Percentiles rank a stretch among this genome's conserved stretches.
Evolutionary conservation across 495 filamentous ascomycete genomes (phyloP).

Genomic region (Penicillium maclennaniae): DNA sequence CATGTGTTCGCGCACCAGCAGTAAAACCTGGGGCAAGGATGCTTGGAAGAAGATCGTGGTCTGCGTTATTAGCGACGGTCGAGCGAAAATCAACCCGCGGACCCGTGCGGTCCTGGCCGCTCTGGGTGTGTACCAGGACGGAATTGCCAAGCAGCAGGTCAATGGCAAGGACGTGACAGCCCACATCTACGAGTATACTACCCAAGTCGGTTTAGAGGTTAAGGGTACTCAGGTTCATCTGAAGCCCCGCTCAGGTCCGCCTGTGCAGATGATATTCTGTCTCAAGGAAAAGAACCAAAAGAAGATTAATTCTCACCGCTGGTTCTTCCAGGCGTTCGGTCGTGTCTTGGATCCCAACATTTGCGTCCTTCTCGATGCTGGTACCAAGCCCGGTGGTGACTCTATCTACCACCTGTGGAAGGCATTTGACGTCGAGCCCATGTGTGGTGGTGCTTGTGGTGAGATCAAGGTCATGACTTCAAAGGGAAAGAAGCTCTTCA

Average conservation of each 20-base stretch:
- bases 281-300: slow-evolving; percentile 99
- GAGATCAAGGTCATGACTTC: slow-evolving; percentile 99
- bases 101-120: slow-evolving; percentile 86
- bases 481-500: slow-evolving; percentile 85
- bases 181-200: slow-evolving; percentile 99
- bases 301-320: slow-evolving; percentile 99
- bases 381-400: slow-evolving; percentile 86
- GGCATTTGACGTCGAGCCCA: slow-evolving; percentile 95
- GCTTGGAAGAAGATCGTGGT: slow-evolving; percentile 99
- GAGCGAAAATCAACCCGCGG: slow-evolving; percentile 94
- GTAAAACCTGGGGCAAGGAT: slow-evolving; percentile 97
- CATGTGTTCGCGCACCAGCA: slow-evolving; percentile 86
- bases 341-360: slow-evolving; percentile 91
- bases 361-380: slow-evolving; percentile 93
- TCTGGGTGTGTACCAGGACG: slow-evolving; percentile 96
- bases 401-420: slow-evolving; percentile 99
- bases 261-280: slow-evolving; percentile 97
- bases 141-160: slow-evolving; percentile 97
- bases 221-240: slow-evolving; percentile 85
- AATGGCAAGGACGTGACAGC: slow-evolving; percentile 96
- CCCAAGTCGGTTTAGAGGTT: slow-evolving; percentile 80
- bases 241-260: slow-evolving; percentile 67
- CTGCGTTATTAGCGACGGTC: slow-evolving; percentile 95
- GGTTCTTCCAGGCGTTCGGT: slow-evolving; percentile 99
- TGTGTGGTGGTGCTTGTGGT: slow-evolving; percentile 95